phyloP scores from a whole-genome alignment of 2,329 filamentous ascomycete genomes.

The Colletotrichum musicola region DNA sequence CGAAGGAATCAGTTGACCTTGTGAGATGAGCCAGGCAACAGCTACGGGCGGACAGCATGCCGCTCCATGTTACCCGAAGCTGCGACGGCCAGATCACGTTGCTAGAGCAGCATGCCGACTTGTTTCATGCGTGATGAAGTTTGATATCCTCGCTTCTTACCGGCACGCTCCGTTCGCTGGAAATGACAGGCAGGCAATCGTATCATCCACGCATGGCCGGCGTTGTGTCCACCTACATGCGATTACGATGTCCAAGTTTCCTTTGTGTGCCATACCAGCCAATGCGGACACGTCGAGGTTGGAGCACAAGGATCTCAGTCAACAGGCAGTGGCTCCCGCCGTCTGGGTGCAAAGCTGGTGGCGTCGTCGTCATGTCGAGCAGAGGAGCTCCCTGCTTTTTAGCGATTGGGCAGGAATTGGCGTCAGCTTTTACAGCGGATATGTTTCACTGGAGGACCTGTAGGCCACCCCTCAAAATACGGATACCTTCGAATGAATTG shows the following conservation, averaged over 20 bases:
- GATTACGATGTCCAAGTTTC: conserved; percentile 3
- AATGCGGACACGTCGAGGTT: conserved; percentile 6
- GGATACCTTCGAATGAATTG: conserved; percentile 26
- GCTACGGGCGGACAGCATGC: conserved; percentile 5
- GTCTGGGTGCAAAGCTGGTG: conserved; percentile 4
- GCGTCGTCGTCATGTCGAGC: conserved; percentile 1
- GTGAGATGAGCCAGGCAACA: conserved; percentile 52
- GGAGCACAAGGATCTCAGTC: neutral
- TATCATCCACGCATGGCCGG: conserved; percentile 14
- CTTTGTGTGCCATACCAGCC: conserved; percentile 3
- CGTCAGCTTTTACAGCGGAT: neutral
- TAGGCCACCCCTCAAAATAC: conserved; percentile 1
- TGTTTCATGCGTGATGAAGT: conserved; percentile 15
- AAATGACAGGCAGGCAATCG: conserved; percentile 14
- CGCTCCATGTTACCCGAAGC: neutral
- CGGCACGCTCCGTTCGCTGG: conserved; percentile 6
- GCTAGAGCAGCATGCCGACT: conserved; percentile 8
- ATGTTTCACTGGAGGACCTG: conserved; percentile 13
- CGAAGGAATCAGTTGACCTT: conserved; percentile 60
- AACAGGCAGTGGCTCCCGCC: neutral
- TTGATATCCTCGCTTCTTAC: neutral
- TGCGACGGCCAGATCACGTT: conserved; percentile 22
- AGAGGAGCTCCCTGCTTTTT: conserved; percentile 1
- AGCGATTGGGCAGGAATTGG: conserved; percentile 10
- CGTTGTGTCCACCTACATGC: conserved; percentile 18